Percentiles rank a stretch among this genome's conserved stretches.
phyloP scores from a whole-genome alignment of 768 basidiomycete species.

The Mycena capillaripes region DNA sequence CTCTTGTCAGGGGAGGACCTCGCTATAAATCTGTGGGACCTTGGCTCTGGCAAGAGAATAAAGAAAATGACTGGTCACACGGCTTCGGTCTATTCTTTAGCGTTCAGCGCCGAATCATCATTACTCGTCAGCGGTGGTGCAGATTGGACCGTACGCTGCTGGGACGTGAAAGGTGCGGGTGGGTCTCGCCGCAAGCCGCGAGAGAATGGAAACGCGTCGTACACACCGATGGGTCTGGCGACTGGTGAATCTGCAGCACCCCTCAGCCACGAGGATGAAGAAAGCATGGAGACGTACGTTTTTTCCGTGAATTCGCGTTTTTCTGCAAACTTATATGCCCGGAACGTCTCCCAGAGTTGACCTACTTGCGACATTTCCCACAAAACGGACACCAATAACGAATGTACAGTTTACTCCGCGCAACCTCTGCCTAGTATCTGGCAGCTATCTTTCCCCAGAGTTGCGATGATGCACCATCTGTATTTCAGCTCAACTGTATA shows the following conservation, averaged over 20 bases:
- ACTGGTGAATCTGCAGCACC: slow-evolving; percentile 49
- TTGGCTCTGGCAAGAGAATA: slow-evolving; percentile 93
- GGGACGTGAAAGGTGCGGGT: slow-evolving; percentile 92
- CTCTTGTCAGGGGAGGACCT: slow-evolving; percentile 81
- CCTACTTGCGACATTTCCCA: slow-evolving; percentile 91
- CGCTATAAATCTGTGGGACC: slow-evolving; percentile 96
- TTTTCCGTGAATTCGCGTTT: not conserved
- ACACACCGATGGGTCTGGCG: slow-evolving; percentile 40
- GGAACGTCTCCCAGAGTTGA: slow-evolving; percentile 69
- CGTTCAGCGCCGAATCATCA: slow-evolving; percentile 93
- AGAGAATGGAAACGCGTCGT: slow-evolving; percentile 64
- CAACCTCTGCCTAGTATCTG: slow-evolving; percentile 93
- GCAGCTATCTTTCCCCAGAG: slow-evolving; percentile 76
- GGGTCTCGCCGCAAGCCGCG: slow-evolving; percentile 69
- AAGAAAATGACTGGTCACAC: slow-evolving; percentile 98
- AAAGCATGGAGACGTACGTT: slow-evolving; percentile 80
- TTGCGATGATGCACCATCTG: slow-evolving; percentile 50
- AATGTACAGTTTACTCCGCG: slow-evolving; percentile 96
- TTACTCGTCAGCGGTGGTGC: slow-evolving; percentile 92
- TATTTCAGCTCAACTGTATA: not conserved
- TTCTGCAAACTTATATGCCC: slow-evolving; percentile 24
- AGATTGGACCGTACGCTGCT: slow-evolving; percentile 98
- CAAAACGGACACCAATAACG: slow-evolving; percentile 94
- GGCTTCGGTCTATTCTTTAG: slow-evolving; percentile 88
- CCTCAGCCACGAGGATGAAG: slow-evolving; percentile 63